These are phyloP conservation scores for Calvatia gigantea DNA, from an alignment of 768 basidiomycete genomes.

Conservation along the genomic window DNA sequence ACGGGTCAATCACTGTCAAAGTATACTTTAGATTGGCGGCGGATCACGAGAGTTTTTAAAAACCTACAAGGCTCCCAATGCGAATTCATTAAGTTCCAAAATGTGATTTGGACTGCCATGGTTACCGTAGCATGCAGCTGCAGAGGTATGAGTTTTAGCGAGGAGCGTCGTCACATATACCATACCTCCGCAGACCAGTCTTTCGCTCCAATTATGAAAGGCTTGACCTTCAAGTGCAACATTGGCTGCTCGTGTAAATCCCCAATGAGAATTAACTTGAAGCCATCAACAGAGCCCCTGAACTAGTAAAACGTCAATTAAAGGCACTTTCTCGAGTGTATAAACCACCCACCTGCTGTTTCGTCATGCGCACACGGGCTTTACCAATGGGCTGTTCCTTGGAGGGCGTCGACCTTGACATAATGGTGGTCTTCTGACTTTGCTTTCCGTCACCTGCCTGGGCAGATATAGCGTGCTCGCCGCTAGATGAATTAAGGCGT, in stretches of 20 bases:
- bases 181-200: conserved; percentile 94
- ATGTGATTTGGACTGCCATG: conserved; percentile 80
- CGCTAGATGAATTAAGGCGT: conserved; percentile 26
- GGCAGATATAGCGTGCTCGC: neutral
- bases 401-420: conserved; percentile 4
- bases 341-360: conserved; percentile 64
- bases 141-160: neutral
- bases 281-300: conserved; percentile 84
- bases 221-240: conserved; percentile 82
- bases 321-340: neutral
- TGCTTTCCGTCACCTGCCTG: neutral
- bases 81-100: conserved; percentile 96
- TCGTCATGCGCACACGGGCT: conserved; percentile 53
- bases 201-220: conserved; percentile 76
- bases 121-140: conserved; percentile 85
- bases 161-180: neutral
- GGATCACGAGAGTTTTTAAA: neutral
- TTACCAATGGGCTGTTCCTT: conserved; percentile 26
- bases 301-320: conserved; percentile 50
- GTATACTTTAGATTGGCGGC: neutral
- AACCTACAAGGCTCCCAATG: conserved; percentile 92
- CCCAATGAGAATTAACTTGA: conserved; percentile 90
- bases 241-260: conserved; percentile 94
- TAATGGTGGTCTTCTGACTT: conserved; percentile 5
- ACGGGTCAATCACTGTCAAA: conserved; percentile 84